Evolutionary conservation across 345 rosid genomes (phyloP).

Genomic region (Arabidopsis thaliana): TAIR10.1 NC_003071.7:14011001-14011500

Average conservation of each 20-base stretch:
- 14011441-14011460: neutral
- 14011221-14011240: neutral
- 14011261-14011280: neutral
- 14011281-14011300: neutral
- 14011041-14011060: neutral
- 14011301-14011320: neutral
- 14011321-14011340: neutral
- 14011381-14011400: neutral
- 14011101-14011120: neutral
- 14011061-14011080: no score
- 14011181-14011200: neutral
- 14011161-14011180: neutral
- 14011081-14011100: neutral
- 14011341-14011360: neutral
- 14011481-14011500: neutral
- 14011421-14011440: neutral
- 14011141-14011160: neutral
- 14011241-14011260: neutral
- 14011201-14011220: neutral
- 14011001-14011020: conserved; percentile 15
- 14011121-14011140: neutral
- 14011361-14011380: neutral
- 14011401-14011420: neutral
- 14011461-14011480: neutral
- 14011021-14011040: neutral